A percentile compares a stretch with the other conserved stretches of the same genome.
phyloP scores from a whole-genome alignment of 345 rosid genomes.

The Linum lewisii region DNA sequence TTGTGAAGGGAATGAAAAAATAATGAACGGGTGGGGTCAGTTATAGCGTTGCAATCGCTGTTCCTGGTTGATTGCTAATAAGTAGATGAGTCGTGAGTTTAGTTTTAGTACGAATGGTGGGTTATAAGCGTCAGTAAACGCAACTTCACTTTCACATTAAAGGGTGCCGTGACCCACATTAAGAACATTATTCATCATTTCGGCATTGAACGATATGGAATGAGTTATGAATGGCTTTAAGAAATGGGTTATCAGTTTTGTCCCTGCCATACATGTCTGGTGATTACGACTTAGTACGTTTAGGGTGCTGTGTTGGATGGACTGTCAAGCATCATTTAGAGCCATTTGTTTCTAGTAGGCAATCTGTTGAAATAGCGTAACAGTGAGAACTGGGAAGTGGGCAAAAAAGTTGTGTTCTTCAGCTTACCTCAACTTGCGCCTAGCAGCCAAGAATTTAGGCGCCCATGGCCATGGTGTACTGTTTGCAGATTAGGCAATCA shows the following conservation, averaged over 20 bases:
- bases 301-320: not conserved
- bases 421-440: not conserved
- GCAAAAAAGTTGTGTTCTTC: too few species aligned
- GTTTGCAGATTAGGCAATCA: not conserved
- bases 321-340: not conserved
- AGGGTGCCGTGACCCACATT: not conserved
- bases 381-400: too few species aligned
- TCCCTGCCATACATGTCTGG: not conserved
- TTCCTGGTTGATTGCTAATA: not conserved
- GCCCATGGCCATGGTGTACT: not conserved
- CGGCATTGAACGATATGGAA: not conserved
- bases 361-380: too few species aligned
- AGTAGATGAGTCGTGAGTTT: not conserved
- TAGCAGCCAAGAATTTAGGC: not conserved
- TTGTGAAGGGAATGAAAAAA: not conserved
- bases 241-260: not conserved
- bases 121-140: not conserved
- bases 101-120: not conserved
- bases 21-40: not conserved
- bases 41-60: not conserved
- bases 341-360: not conserved
- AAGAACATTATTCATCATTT: not conserved
- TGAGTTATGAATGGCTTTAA: not conserved
- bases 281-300: not conserved
- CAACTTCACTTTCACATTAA: not conserved